Percentiles rank a stretch among this genome's conserved stretches.
These are phyloP conservation scores for Coemansia sp. DNA, from an alignment of 192 early-diverging fungal species.

Conservation along the genomic window DNA sequence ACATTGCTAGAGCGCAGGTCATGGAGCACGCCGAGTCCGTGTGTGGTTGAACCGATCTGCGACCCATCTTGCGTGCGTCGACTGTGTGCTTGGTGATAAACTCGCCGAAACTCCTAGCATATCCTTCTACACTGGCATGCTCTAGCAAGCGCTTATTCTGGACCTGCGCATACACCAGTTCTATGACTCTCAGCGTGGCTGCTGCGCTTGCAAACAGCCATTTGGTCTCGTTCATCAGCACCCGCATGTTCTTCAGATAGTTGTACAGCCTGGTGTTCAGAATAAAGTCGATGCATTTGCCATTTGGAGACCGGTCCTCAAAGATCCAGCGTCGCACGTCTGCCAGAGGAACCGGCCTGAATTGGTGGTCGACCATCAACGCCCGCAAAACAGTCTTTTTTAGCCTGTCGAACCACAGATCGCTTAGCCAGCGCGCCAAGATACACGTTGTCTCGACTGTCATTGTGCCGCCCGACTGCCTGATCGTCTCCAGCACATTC, in stretches of 20 bases:
- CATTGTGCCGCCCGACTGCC: conserved; percentile 8
- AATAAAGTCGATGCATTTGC: conserved; percentile 27
- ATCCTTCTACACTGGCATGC: conserved; percentile 2
- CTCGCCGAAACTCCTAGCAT: neutral
- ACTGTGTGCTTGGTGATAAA: neutral
- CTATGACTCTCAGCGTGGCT: conserved; percentile 27
- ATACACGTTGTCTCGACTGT: conserved; percentile 8
- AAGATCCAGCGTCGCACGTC: conserved; percentile 43
- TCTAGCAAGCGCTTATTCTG: neutral
- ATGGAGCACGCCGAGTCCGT: neutral
- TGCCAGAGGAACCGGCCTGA: conserved; percentile 28
- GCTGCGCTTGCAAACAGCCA: conserved; percentile 51
- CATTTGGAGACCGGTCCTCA: conserved; percentile 37
- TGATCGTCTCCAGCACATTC: neutral
- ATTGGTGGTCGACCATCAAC: conserved; percentile 30
- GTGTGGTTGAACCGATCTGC: neutral
- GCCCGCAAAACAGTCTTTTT: conserved; percentile 16
- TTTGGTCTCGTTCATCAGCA: conserved; percentile 34
- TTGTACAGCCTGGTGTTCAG: conserved; percentile 36
- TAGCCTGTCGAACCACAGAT: conserved; percentile 31
- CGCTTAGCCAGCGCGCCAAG: conserved; percentile 31
- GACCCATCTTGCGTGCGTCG: neutral
- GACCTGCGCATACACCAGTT: conserved; percentile 3
- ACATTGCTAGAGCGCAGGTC: no score
- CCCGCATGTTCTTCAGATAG: conserved; percentile 30